Percentiles rank a stretch among this genome's conserved stretches.
Conservation (phyloP, 257 asterid genomes). For the Penstemon newberryi region DNA sequence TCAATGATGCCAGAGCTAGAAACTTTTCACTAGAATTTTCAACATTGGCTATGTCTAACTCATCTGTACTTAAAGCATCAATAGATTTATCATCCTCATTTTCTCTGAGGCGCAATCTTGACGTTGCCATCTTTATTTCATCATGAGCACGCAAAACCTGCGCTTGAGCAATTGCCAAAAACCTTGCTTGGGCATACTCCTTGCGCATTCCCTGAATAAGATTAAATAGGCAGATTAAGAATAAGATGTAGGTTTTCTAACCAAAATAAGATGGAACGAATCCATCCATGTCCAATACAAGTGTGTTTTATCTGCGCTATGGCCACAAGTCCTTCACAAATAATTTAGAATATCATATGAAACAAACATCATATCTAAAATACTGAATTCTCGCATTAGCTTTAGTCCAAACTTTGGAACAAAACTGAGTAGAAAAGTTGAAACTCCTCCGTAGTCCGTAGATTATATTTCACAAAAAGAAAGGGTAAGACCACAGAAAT, state of each 20-base stretch:
- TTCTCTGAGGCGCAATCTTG: conserved; percentile 82
- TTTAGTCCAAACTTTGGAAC: conserved; percentile 17
- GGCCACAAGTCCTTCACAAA: background rate
- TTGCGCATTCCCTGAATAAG: conserved; percentile 81
- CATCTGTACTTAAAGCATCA: conserved; percentile 79
- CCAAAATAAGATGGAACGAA: conserved; percentile 14
- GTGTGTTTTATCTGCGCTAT: conserved; percentile 13
- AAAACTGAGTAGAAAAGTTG: conserved; percentile 20
- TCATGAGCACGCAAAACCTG: conserved; percentile 95
- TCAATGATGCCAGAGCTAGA: conserved; percentile 64
- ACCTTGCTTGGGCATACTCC: conserved; percentile 86
- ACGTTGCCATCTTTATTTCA: conserved; percentile 91
- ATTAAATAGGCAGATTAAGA: conserved; percentile 16
- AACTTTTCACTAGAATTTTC: conserved; percentile 89
- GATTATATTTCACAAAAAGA: conserved; percentile 15
- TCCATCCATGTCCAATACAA: conserved; percentile 11
- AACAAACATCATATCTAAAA: background rate
- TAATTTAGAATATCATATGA: no score
- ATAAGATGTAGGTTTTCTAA: conserved; percentile 7
- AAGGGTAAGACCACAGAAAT: conserved; percentile 22
- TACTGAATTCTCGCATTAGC: conserved; percentile 8
- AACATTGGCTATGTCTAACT: conserved; percentile 75
- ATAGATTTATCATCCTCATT: conserved; percentile 72
- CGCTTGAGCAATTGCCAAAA: conserved; percentile 80
- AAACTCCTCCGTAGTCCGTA: conserved; percentile 20